These are phyloP conservation scores for Tilletiaria anomala DNA, from an alignment of 1,284 basidiomycete species.

Conservation along the genomic window DNA sequence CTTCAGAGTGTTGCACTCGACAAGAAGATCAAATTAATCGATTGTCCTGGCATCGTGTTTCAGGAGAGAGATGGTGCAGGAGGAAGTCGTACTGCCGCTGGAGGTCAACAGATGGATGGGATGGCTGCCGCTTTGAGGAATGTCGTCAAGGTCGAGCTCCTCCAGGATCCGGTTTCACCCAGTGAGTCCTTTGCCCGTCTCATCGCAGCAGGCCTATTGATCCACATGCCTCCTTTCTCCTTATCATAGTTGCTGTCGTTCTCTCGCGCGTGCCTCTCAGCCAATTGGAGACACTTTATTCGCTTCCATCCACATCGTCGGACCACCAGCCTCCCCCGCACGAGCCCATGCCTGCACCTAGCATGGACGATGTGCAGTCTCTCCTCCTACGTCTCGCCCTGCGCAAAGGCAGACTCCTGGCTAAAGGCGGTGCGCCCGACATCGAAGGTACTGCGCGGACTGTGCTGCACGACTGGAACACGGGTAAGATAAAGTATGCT, in stretches of 20 bases:
- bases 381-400: slow-evolving; percentile 84
- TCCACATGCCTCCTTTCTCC: too few relatives aligned
- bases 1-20: slow-evolving; percentile 88
- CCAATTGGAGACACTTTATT: slow-evolving; percentile 23
- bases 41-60: slow-evolving; percentile 82
- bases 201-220: too few relatives aligned
- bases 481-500: slow-evolving; percentile 83
- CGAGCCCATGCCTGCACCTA: background rate
- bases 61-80: slow-evolving; percentile 44
- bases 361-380: slow-evolving; percentile 52
- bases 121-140: slow-evolving; percentile 51
- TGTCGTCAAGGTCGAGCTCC: slow-evolving; percentile 77
- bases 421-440: slow-evolving; percentile 77
- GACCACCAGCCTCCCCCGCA: background rate
- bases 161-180: slow-evolving; percentile 76
- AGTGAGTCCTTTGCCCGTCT: too few relatives aligned
- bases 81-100: too few relatives aligned
- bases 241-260: slow-evolving; percentile 34
- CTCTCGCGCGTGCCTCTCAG: slow-evolving; percentile 22
- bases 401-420: slow-evolving; percentile 52
- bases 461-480: slow-evolving; percentile 88
- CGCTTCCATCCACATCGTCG: background rate
- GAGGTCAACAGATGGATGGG: slow-evolving; percentile 42
- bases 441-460: slow-evolving; percentile 65
- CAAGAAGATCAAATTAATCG: slow-evolving; percentile 76